Percentiles rank a stretch among this genome's conserved stretches.
Evolutionary conservation across 2,329 filamentous ascomycete species (phyloP).

Genomic region (Capronia coronata): DNA sequence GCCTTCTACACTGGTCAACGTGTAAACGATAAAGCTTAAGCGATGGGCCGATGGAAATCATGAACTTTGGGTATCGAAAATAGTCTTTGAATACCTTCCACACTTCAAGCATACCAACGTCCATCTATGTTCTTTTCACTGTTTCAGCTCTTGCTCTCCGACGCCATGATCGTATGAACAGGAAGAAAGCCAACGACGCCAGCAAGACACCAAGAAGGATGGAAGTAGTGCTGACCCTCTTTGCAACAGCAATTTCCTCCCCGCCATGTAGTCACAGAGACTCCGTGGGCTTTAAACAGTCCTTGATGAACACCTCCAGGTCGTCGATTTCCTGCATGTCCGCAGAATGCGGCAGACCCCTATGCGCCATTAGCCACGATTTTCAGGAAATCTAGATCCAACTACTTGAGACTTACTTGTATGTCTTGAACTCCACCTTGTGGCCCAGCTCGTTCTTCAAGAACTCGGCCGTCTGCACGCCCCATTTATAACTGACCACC

Average conservation of each 20-base stretch:
- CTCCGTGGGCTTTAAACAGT: constrained; percentile 28
- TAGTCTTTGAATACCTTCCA: constrained; percentile 1
- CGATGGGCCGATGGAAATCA: background rate
- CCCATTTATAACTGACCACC: constrained; percentile 64
- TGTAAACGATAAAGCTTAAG: constrained; percentile 29
- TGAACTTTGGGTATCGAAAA: background rate
- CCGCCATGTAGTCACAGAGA: constrained; percentile 12
- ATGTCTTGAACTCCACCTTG: constrained; percentile 68
- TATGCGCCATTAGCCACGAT: constrained; percentile 31
- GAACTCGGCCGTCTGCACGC: constrained; percentile 58
- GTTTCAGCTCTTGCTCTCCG: constrained; percentile 5
- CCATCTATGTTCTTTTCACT: constrained; percentile 12
- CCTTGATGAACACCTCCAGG: constrained; percentile 59
- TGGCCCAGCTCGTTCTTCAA: constrained; percentile 65
- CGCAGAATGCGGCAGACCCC: constrained; percentile 68
- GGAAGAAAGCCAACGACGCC: constrained; percentile 4
- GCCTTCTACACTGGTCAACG: constrained; percentile 48
- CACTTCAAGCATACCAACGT: background rate
- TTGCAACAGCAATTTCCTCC: background rate
- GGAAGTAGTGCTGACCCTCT: background rate
- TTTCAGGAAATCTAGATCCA: background rate
- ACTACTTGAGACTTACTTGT: constrained; percentile 48
- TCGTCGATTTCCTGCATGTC: constrained; percentile 74
- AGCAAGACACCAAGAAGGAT: constrained; percentile 3
- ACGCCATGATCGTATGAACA: constrained; percentile 7